These are phyloP conservation scores for Lecanosticta acicola DNA, from an alignment of 2,329 filamentous ascomycete genomes.

Conservation along the genomic window DNA sequence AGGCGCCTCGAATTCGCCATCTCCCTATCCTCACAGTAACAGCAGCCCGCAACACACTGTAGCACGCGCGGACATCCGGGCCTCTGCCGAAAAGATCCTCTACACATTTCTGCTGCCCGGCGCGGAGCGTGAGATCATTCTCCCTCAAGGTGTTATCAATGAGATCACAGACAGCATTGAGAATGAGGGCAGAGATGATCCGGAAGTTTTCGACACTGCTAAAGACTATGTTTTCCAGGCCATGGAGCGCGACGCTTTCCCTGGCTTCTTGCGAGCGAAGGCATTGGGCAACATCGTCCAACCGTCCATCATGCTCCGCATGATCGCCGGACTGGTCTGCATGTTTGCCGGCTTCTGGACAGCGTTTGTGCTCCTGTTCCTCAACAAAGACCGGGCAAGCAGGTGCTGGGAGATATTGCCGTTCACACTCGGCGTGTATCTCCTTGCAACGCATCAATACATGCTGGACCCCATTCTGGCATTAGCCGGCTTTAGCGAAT, in stretches of 20 bases:
- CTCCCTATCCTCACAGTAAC: conserved; percentile 54
- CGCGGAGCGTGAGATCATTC: conserved; percentile 92
- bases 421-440: conserved; percentile 86
- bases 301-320: conserved; percentile 75
- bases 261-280: conserved; percentile 90
- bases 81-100: conserved; percentile 96
- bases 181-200: conserved; percentile 85
- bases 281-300: conserved; percentile 93
- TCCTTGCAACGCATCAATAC: conserved; percentile 87
- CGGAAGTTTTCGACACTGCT: conserved; percentile 92
- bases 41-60: conserved; percentile 80
- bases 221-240: conserved; percentile 99
- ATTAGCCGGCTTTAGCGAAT: conserved; percentile 85
- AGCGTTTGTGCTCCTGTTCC: conserved; percentile 86
- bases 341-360: conserved; percentile 95
- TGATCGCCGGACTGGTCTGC: conserved; percentile 77
- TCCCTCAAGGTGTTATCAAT: conserved; percentile 79
- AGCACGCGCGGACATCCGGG: conserved; percentile 80
- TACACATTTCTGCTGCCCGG: conserved; percentile 93
- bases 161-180: conserved; percentile 86
- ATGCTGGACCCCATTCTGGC: conserved; percentile 88
- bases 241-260: conserved; percentile 99
- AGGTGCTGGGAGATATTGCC: conserved; percentile 89
- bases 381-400: conserved; percentile 66
- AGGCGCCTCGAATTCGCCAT: conserved; percentile 36